These are phyloP conservation scores for Boletus pseudo-olivaceus DNA, from an alignment of 768 basidiomycete genomes.

Conservation along the genomic window DNA sequence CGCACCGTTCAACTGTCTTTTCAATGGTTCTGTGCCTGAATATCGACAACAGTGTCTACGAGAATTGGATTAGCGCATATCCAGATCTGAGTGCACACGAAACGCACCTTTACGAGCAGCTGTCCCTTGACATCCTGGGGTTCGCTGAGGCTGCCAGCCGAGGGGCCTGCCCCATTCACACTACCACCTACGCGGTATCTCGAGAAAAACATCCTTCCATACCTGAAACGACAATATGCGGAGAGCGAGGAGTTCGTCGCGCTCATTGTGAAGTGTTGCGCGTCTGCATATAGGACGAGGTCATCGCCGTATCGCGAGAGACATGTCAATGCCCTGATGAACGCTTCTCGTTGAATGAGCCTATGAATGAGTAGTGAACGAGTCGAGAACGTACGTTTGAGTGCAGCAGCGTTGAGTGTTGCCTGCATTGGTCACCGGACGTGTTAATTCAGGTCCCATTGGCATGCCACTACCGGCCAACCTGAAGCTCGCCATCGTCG, in stretches of 20 bases:
- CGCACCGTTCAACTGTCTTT: constrained; percentile 74
- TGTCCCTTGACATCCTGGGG: constrained; percentile 59
- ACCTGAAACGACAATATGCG: constrained; percentile 78
- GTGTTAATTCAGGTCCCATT: neutral
- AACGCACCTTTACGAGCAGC: constrained; percentile 60
- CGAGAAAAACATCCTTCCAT: constrained; percentile 64
- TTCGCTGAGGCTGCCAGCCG: constrained; percentile 21
- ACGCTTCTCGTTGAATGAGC: constrained; percentile 45
- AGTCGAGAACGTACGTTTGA: constrained; percentile 38
- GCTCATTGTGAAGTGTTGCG: constrained; percentile 60
- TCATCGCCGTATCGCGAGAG: constrained; percentile 83
- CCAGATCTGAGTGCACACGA: neutral
- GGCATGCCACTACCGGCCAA: constrained; percentile 36
- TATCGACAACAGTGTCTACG: constrained; percentile 66
- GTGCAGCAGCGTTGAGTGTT: constrained; percentile 55
- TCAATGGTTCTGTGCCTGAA: constrained; percentile 72
- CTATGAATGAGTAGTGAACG: constrained; percentile 12
- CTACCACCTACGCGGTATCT: constrained; percentile 48
- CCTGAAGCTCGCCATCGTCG: constrained; percentile 74
- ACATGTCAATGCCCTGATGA: constrained; percentile 72
- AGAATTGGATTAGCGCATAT: neutral
- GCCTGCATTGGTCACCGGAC: constrained; percentile 52
- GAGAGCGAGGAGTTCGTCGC: constrained; percentile 78
- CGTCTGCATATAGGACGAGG: constrained; percentile 61
- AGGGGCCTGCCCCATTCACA: constrained; percentile 14